Evolutionary conservation across 1,139 yeast species (phyloP), one percentile per base, ranked within the genome.

Genomic region (Zygoascus hellenicus): DNA sequence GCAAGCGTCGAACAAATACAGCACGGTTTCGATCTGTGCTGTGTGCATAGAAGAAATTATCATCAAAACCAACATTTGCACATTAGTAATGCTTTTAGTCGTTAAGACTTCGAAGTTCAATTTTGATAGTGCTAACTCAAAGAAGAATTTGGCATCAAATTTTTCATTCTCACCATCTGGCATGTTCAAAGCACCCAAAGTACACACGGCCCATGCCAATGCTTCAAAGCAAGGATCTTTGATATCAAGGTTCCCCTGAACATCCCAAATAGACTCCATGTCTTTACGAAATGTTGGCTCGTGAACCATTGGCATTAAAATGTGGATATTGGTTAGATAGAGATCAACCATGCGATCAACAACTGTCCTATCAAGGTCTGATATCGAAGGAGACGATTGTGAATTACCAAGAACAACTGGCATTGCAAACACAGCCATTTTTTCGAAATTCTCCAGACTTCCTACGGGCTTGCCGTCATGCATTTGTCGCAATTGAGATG

Each of bases 301-400:
- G 37, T 54, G 57, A 10, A 54, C 34, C 33, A 54, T 49, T 11
- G 57, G 55, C 42, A 54, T 53, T 14, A 54, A 38, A 14, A 49
- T 34, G 42, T 52, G 53, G 9, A 51, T 48, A 31, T 43, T 54
- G 30, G 50, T 46, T 42, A 53, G 54, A 37, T 53, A 54, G 30
- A 39, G 44, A 19, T 48, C 46, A 9, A 54, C 51, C 32, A 53
- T 48, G 22, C 42, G 42, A 44, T 54, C 58, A 11, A 57, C 56
- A 9, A 45, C 15, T 22, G 40, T 13, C 32, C 51, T 32, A 3
- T 58, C 54, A 7, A 58, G 57, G 28, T 34, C 9, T 16, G 15
- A 4, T n/a, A 4, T 31, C 9, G 34, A 31, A 5, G 15, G 15
- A 31, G 34, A 31, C 5, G 15, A 31, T 9, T n/a, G 7, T 4